Conservation (phyloP, 2,329 filamentous ascomycete genomes). For the Anisogramma anomala region DNA sequence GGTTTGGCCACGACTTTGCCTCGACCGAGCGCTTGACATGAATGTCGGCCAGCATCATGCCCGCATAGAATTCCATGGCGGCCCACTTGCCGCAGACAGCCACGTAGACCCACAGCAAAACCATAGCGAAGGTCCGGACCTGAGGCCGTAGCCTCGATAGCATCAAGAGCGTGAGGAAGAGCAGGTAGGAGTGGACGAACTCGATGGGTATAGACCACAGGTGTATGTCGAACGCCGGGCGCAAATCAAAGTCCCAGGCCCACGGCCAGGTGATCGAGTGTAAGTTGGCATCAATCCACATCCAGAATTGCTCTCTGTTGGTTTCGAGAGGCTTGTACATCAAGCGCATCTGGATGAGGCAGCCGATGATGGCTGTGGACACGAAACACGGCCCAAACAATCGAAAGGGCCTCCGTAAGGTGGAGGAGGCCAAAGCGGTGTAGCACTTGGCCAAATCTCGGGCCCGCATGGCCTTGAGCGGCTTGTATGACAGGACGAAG, state of each 20-base stretch:
- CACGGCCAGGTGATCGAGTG: constrained; percentile 26
- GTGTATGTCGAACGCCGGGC: constrained; percentile 30
- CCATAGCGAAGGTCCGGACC: constrained; percentile 22
- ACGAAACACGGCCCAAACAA: constrained; percentile 34
- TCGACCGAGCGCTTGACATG: constrained; percentile 25
- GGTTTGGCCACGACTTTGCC: constrained; percentile 15
- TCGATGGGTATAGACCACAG: constrained; percentile 40
- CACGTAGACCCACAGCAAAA: constrained; percentile 27
- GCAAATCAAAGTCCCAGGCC: constrained; percentile 25
- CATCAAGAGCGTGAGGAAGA: constrained; percentile 30
- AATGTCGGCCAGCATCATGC: constrained; percentile 34
- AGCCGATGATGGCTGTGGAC: constrained; percentile 29
- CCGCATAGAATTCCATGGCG: constrained; percentile 34
- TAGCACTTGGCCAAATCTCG: constrained; percentile 27
- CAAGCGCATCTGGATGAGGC: constrained; percentile 23
- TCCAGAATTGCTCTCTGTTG: constrained; percentile 20
- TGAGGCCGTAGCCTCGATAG: constrained; percentile 24
- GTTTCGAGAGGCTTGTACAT: constrained; percentile 19
- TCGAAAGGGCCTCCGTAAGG: constrained; percentile 35
- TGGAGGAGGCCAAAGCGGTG: constrained; percentile 32
- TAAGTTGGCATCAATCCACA: constrained; percentile 23
- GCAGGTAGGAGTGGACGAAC: constrained; percentile 33
- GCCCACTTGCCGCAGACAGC: constrained; percentile 30
- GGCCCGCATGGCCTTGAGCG: constrained; percentile 29
- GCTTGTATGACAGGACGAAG: constrained; percentile 34